Conservation (phyloP, 768 basidiomycete genomes). For the Obba rivulosa region DNA sequence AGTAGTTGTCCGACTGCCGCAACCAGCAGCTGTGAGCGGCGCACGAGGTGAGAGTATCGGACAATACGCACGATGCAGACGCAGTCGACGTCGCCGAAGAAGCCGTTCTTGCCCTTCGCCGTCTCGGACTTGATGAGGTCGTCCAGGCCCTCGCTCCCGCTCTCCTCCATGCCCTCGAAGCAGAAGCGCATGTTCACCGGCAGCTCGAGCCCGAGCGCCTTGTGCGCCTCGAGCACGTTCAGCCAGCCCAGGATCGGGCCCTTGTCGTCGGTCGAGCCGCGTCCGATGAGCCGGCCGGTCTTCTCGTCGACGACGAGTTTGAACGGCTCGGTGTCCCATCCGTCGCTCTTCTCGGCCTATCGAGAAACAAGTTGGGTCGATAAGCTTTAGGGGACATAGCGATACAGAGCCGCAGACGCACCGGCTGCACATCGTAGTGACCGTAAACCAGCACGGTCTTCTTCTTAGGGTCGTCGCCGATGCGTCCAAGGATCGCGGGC, state of each 20-base stretch:
- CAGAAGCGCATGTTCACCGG: conserved; percentile 89
- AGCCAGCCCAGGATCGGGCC: conserved; percentile 87
- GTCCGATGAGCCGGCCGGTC: conserved; percentile 66
- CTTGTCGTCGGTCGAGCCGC: conserved; percentile 89
- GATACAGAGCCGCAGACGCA: conserved; percentile 27
- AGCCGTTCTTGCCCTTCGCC: conserved; percentile 55
- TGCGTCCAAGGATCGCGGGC: conserved; percentile 74
- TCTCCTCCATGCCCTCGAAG: conserved; percentile 99
- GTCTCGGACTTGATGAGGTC: conserved; percentile 77
- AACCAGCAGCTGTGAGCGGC: not conserved
- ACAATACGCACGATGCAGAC: conserved; percentile 76
- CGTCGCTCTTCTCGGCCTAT: conserved; percentile 53
- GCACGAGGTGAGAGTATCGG: not conserved
- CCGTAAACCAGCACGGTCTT: conserved; percentile 93
- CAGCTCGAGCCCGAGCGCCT: conserved; percentile 56
- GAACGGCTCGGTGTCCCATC: conserved; percentile 89
- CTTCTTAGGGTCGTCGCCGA: conserved; percentile 84
- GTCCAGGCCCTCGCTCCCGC: conserved; percentile 86
- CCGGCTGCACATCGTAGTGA: conserved; percentile 94
- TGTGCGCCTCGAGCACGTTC: conserved; percentile 84
- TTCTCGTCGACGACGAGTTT: conserved; percentile 51
- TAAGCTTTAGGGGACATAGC: not conserved
- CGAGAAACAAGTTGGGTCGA: not conserved
- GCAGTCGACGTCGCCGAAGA: conserved; percentile 85
- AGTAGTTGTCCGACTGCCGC: conserved; percentile 87